These are phyloP conservation scores for Dalbergia cultrata DNA, from an alignment of 306 rosid species.

Conservation along the genomic window DNA sequence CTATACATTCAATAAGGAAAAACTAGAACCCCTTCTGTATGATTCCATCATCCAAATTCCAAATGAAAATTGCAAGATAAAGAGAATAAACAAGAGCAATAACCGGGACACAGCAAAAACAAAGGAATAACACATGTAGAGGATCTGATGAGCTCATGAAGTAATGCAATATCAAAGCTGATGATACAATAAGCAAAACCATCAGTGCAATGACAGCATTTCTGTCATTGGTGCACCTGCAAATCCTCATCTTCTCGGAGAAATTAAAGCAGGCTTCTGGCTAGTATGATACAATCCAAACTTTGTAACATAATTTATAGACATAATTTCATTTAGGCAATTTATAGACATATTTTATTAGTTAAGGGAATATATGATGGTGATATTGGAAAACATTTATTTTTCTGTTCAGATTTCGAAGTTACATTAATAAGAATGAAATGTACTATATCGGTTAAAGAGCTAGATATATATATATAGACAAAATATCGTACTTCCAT, in stretches of 20 bases:
- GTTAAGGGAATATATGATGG: background rate
- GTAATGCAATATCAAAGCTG: background rate
- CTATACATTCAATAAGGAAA: too few species aligned
- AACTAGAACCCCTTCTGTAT: background rate
- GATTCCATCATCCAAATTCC: background rate
- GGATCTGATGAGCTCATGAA: background rate
- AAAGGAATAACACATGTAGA: background rate
- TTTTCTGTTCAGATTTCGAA: background rate
- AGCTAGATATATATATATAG: too few species aligned
- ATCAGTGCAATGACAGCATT: background rate
- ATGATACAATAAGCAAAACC: background rate
- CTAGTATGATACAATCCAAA: background rate
- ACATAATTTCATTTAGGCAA: background rate
- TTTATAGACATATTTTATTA: background rate
- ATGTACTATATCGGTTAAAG: too few species aligned
- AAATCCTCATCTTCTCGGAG: slow-evolving; percentile 13
- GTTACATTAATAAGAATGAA: background rate
- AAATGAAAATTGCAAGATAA: slow-evolving; percentile 18
- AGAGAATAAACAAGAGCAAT: slow-evolving; percentile 13
- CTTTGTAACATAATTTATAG: background rate
- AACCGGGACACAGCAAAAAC: slow-evolving; percentile 20
- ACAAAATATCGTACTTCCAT: too few species aligned
- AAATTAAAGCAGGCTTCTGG: background rate
- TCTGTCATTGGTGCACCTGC: background rate
- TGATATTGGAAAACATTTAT: background rate